These are phyloP conservation scores for Ambrosia artemisiifolia DNA, from an alignment of 129 eudicot genomes.

Conservation along the genomic window DNA sequence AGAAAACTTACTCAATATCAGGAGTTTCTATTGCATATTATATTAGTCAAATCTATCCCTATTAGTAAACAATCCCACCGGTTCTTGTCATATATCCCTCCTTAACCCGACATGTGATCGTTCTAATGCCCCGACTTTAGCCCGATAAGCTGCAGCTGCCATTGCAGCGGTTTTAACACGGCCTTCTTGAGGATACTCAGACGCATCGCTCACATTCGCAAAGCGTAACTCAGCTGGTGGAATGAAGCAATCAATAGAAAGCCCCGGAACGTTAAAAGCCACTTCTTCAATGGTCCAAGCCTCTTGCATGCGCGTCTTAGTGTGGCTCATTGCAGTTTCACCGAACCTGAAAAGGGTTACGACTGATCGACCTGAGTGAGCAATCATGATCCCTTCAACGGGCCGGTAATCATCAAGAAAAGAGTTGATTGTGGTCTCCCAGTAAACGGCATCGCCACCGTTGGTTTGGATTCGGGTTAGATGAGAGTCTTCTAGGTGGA, in stretches of 20 bases:
- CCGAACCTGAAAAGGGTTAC: slow-evolving; percentile 95
- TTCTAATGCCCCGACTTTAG: slow-evolving; percentile 60
- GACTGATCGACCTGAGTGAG: slow-evolving; percentile 88
- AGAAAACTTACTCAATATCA: slow-evolving; percentile 7
- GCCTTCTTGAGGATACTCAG: slow-evolving; percentile 56
- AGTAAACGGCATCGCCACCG: slow-evolving; percentile 91
- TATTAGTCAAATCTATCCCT: slow-evolving; percentile 38
- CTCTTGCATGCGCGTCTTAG: slow-evolving; percentile 92
- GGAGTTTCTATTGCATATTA: slow-evolving; percentile 27
- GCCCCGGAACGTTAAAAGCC: slow-evolving; percentile 84
- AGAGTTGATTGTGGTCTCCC: slow-evolving; percentile 98
- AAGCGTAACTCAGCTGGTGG: slow-evolving; percentile 84
- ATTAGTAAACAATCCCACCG: slow-evolving; percentile 18
- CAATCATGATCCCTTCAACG: slow-evolving; percentile 95
- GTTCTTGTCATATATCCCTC: slow-evolving; percentile 36
- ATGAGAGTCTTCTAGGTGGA: slow-evolving; percentile 87
- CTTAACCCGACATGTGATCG: slow-evolving; percentile 42
- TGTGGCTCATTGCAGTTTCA: slow-evolving; percentile 94
- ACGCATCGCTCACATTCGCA: slow-evolving; percentile 46
- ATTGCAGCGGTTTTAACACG: slow-evolving; percentile 54
- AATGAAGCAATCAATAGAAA: slow-evolving; percentile 80
- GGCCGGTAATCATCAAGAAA: slow-evolving; percentile 75
- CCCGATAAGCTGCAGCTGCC: slow-evolving; percentile 66
- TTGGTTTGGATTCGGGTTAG: slow-evolving; percentile 82
- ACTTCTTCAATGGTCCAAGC: slow-evolving; percentile 96